Evolutionary conservation across 768 basidiomycete genomes (phyloP), one percentile per base, ranked within the genome.

Genomic region (Xerocomus spinulosus): DNA sequence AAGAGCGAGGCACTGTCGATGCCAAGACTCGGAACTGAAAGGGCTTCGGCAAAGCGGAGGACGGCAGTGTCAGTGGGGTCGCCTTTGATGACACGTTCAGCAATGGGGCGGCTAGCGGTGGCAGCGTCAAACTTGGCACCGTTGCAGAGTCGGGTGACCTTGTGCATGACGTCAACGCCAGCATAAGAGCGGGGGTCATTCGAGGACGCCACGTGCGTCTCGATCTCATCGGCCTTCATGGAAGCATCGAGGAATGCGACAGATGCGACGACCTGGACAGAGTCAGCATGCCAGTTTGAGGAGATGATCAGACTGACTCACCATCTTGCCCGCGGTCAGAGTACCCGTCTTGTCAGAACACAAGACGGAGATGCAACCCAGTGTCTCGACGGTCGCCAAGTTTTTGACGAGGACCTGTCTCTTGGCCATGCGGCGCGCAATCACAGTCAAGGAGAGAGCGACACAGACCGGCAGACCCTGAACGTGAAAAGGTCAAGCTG

Each of bases 311-410:
- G 46, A 14, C 5, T 3, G 15, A 33, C 61, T 53, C 42, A 65
- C 70, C 79, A 80, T 81, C 52, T 68, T 68, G 21, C 73, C 75
- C 37, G 73, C 60, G 1, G 75, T 79, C 28, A 80, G 59, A 10
- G 75, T 78, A n/a, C 77, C 76, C 1, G 74, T 74, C 49, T 81
- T 81, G 63, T 81, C 80, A 5, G 76, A 75, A 56, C 77, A 77
- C 18, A 81, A 48, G 29, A 78, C 72, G 15, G 74, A 72, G 51
- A 81, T 76, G 17, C 69, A 67, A 0, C 79, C 79, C 3, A 80
- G 68, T 0, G 77, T 76, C 52, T 80, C 79, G 42, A 81, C 75
- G 1, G 74, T 79, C 30, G 74, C 73, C 49, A 80, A 64, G 40
- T 72, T 74, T 54, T 79, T 78, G 49, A 77, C 76, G 4, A 76